Base-by-base conservation (phyloP, 2,329 filamentous ascomycete genomes). In the Purpureocillium lavendulum region DNA sequence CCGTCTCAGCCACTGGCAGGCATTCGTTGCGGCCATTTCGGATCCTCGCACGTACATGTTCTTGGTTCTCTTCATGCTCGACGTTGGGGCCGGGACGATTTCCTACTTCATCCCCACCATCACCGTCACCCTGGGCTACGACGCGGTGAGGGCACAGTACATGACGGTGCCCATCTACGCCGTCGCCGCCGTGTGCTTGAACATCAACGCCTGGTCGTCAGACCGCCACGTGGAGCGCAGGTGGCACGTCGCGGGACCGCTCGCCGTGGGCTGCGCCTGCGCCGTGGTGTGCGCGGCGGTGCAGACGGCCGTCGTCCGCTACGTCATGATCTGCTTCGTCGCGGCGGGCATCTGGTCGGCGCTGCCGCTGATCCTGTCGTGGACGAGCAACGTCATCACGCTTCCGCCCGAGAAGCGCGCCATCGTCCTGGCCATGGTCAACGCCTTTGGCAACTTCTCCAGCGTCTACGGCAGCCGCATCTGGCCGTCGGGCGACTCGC, bases 81-180 rank as follows among this genome's bases (percentile, higher is more conserved):
- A 42, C 30, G 36, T 58, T 13, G 69, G 71, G 3, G 67, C 68
- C 1, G 67, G 65, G 35, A 58, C 69, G 1, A 64, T 73, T 14
- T 70, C 66, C 7, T 75, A 75, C 55, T 75, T 74, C 48, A 71
- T 73, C 45, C 71, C 71, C 0, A 72, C 69, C 0, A 62, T 75
- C 14, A 67, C 71, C 18, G 54, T 62, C 15, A 65, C 64, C 0
- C 59, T 74, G 2, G 70, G 70, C 14, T 74, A 72, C 45, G 44
- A 65, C 42, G 46, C 44, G 2, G 39, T 59, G 32, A 65, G 60
- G 29, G 69, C 67, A 0, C 65, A 68, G 41, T 71, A 70, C 52
- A 72, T 71, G 68, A 59, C 57, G 1, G 51, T 60, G 2, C 57
- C 57, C 15, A 57, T 42, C 26, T 42, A 42, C 35, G 28, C 29